A percentile compares a stretch with the other conserved stretches of the same genome.
Conservation (phyloP, 768 basidiomycete species). For the Trametes coccinea region DNA sequence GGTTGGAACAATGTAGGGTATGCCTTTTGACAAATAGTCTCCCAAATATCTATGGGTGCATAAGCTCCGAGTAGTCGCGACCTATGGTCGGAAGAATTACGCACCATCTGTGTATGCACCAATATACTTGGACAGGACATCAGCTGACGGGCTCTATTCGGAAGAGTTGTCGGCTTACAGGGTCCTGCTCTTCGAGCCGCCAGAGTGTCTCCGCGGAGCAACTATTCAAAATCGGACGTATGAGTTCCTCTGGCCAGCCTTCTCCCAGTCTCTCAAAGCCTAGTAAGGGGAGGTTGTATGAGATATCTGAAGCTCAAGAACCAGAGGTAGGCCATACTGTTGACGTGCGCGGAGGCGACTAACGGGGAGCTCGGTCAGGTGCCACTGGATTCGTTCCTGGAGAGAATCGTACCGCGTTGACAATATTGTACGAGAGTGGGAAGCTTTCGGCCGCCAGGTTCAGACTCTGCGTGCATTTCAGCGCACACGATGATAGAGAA, state of each 20-base stretch:
- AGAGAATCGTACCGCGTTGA: constrained; percentile 59
- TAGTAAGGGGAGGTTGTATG: constrained; percentile 29
- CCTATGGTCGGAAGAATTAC: constrained; percentile 9
- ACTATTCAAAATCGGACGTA: constrained; percentile 72
- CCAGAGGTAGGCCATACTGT: constrained; percentile 45
- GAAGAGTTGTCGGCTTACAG: constrained; percentile 48
- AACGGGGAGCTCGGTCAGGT: constrained; percentile 21
- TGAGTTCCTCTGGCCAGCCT: constrained; percentile 60
- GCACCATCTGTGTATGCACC: constrained; percentile 56
- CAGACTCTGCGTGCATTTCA: constrained; percentile 40
- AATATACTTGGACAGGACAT: constrained; percentile 31
- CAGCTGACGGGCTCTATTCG: not conserved
- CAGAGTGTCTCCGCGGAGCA: constrained; percentile 72
- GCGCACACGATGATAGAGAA: not conserved
- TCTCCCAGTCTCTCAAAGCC: constrained; percentile 67
- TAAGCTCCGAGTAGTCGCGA: not conserved
- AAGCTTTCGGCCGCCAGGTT: constrained; percentile 42
- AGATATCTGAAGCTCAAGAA: constrained; percentile 1
- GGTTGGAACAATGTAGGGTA: constrained; percentile 56
- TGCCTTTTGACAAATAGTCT: constrained; percentile 56
- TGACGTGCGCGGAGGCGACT: constrained; percentile 64
- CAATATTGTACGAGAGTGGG: constrained; percentile 69
- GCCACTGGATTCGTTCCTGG: constrained; percentile 11
- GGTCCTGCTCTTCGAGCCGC: constrained; percentile 56
- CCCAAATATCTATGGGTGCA: constrained; percentile 61